These are phyloP conservation scores for Cryphonectria parasitica DNA, from an alignment of 2,329 filamentous ascomycete species.

Conservation along the genomic window DNA sequence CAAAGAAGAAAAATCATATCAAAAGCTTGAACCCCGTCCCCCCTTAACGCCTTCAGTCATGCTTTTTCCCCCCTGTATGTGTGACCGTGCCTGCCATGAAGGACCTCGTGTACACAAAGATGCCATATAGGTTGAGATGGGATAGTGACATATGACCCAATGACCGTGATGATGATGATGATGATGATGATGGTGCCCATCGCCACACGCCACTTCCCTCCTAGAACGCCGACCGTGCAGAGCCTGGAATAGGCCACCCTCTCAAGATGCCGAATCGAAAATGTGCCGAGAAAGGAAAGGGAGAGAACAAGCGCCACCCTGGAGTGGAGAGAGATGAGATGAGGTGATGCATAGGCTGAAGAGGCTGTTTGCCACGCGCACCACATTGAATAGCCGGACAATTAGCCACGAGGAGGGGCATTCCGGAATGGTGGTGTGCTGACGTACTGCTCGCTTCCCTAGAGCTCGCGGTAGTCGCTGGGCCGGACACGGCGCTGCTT, in stretches of 20 bases:
- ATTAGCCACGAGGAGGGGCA: not conserved
- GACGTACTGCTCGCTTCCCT: constrained; percentile 32
- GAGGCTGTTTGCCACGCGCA: not conserved
- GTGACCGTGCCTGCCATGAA: not conserved
- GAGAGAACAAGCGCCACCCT: not conserved
- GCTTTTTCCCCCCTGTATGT: not conserved
- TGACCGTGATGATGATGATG: too few species aligned
- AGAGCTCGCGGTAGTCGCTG: constrained; percentile 89
- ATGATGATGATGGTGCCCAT: not conserved
- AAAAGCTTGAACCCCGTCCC: not conserved
- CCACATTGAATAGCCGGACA: not conserved
- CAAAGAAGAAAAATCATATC: not conserved
- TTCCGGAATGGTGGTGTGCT: constrained; percentile 19
- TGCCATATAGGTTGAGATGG: not conserved
- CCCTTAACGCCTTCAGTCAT: not conserved
- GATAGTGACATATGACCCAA: not conserved
- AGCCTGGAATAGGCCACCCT: not conserved
- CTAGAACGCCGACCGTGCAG: not conserved
- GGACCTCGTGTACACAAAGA: not conserved
- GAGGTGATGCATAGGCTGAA: constrained; percentile 11
- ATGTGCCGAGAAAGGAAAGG: too few species aligned
- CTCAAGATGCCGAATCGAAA: not conserved
- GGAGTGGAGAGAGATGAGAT: not conserved
- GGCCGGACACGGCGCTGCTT: constrained; percentile 78
- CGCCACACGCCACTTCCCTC: not conserved